These are phyloP conservation scores for Andrographis paniculata DNA, from an alignment of 305 asterid genomes.

Conservation along the genomic window DNA sequence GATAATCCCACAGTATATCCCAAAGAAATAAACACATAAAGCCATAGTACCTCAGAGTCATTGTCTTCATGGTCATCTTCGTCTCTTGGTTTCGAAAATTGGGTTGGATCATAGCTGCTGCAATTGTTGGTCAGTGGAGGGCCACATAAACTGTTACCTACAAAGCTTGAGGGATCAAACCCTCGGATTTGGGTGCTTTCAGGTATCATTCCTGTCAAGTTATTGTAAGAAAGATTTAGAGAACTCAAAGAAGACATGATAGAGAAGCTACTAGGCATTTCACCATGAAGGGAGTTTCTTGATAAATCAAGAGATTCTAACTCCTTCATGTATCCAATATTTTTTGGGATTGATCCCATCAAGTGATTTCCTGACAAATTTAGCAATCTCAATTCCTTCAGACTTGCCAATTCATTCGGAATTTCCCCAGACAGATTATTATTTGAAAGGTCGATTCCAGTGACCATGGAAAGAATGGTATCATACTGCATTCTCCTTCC, in stretches of 20 bases:
- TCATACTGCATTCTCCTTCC: slow-evolving; percentile 12
- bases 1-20: no score
- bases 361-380: slow-evolving; percentile 18
- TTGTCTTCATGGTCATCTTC: background rate
- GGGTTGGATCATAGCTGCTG: background rate
- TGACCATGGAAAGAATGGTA: slow-evolving; percentile 15
- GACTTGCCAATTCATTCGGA: slow-evolving; percentile 13
- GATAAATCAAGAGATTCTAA: slow-evolving; percentile 3
- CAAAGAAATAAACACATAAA: no score
- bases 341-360: slow-evolving; percentile 10
- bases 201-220: slow-evolving; percentile 7
- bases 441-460: slow-evolving; percentile 11
- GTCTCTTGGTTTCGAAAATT: background rate
- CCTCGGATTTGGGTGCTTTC: slow-evolving; percentile 15
- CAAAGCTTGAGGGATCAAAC: background rate
- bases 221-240: slow-evolving; percentile 18
- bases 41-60: no score
- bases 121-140: slow-evolving; percentile 16
- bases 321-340: slow-evolving; percentile 24
- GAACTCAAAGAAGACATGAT: slow-evolving; percentile 7
- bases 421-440: no score
- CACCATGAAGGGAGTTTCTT: no score
- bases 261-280: slow-evolving; percentile 22
- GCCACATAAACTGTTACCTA: slow-evolving; percentile 19
- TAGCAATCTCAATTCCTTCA: slow-evolving; percentile 22